Conservation (phyloP, 768 basidiomycete species). For the Lactifluus volemus region DNA sequence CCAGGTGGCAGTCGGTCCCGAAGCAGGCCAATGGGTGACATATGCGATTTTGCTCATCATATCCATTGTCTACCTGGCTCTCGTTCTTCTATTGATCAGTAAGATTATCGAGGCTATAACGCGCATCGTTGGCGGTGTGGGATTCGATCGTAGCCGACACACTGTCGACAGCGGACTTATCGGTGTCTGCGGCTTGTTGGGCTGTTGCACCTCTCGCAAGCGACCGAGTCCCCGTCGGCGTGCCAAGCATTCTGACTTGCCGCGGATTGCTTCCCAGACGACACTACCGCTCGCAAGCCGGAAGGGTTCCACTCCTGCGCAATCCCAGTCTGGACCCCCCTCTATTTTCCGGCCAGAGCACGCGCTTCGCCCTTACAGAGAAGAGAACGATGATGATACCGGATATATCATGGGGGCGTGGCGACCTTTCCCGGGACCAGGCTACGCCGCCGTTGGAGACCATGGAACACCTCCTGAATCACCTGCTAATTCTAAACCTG, state of each 20-base stretch:
- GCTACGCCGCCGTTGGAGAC: constrained; percentile 38
- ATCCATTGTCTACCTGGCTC: constrained; percentile 74
- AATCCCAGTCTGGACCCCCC: constrained; percentile 53
- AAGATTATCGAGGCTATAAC: constrained; percentile 81
- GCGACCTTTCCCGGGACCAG: constrained; percentile 58
- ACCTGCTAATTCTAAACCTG: constrained; percentile 33
- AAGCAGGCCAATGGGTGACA: constrained; percentile 86
- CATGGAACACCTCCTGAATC: constrained; percentile 20
- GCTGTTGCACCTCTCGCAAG: constrained; percentile 49
- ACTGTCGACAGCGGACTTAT: constrained; percentile 80
- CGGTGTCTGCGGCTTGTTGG: constrained; percentile 68
- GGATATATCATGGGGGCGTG: constrained; percentile 95
- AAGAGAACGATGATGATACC: constrained; percentile 71
- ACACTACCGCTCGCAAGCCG: constrained; percentile 17
- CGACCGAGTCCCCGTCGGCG: constrained; percentile 16
- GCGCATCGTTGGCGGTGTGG: constrained; percentile 65
- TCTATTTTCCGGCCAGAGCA: constrained; percentile 76
- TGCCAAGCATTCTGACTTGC: constrained; percentile 17
- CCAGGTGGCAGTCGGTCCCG: constrained; percentile 76
- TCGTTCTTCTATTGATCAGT: constrained; percentile 70
- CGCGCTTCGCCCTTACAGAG: constrained; percentile 62
- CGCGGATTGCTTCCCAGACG: constrained; percentile 2
- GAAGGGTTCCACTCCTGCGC: constrained; percentile 28
- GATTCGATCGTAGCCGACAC: constrained; percentile 78
- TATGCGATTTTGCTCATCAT: constrained; percentile 86